Percentiles rank a stretch among this genome's conserved stretches.
Evolutionary conservation across 129 eudicot genomes (phyloP).

Genomic region (Pittosporum tobira): DNA sequence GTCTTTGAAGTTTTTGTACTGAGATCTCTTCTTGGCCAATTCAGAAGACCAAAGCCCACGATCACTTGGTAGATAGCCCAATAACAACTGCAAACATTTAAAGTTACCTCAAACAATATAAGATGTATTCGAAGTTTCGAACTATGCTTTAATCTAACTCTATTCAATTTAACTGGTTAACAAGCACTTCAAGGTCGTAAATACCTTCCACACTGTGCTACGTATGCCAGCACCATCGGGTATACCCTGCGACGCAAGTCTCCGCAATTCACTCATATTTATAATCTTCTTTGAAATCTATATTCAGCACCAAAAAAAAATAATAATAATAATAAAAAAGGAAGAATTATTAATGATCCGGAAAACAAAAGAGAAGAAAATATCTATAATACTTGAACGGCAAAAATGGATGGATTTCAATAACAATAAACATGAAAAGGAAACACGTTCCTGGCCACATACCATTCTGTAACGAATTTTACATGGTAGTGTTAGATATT

Average conservation of each 20-base stretch:
- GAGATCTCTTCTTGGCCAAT: constrained; percentile 83
- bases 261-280: constrained; percentile 66
- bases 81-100: constrained; percentile 53
- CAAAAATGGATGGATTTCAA: neutral
- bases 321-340: neutral
- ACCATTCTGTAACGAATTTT: neutral
- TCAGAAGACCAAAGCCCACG: constrained; percentile 81
- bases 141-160: neutral
- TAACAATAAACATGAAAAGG: neutral
- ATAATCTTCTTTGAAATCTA: constrained; percentile 81
- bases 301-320: neutral
- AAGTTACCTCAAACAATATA: neutral
- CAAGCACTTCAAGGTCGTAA: neutral
- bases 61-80: constrained; percentile 79
- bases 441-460: neutral
- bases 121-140: neutral
- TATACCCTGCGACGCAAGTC: constrained; percentile 78
- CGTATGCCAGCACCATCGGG: constrained; percentile 88
- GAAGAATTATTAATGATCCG: neutral
- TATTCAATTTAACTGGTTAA: neutral
- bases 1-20: constrained; percentile 79
- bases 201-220: constrained; percentile 89
- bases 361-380: neutral
- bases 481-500: neutral
- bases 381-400: neutral